Percentiles rank a stretch among this genome's conserved stretches.
Conservation (phyloP, 2,329 filamentous ascomycete species). For the Aspergillus latus region DNA sequence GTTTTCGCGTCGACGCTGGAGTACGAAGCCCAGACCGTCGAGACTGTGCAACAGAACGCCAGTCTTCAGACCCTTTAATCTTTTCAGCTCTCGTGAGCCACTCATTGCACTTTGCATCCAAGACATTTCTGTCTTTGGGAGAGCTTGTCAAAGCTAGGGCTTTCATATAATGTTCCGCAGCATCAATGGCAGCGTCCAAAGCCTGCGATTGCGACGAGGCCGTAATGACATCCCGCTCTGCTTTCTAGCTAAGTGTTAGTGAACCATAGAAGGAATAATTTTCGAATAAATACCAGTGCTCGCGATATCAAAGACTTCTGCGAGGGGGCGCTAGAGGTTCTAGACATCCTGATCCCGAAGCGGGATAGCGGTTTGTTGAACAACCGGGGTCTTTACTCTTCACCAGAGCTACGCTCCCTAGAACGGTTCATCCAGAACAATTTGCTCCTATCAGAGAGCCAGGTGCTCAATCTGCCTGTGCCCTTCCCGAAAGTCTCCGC, state of each 20-base stretch:
- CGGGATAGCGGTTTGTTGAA: slow-evolving; percentile 11
- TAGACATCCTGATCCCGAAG: slow-evolving; percentile 30
- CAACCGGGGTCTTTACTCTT: slow-evolving; percentile 10
- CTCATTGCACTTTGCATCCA: slow-evolving; percentile 67
- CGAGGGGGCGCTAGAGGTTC: slow-evolving; percentile 22
- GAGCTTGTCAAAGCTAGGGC: slow-evolving; percentile 64
- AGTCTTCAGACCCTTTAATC: slow-evolving; percentile 59
- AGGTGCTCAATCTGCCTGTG: neutral
- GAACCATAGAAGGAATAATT: neutral
- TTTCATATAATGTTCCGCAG: slow-evolving; percentile 78
- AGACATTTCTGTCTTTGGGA: slow-evolving; percentile 62
- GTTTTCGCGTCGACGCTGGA: slow-evolving; percentile 57
- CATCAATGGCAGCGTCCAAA: slow-evolving; percentile 71
- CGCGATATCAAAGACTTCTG: slow-evolving; percentile 30
- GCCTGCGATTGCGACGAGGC: slow-evolving; percentile 62
- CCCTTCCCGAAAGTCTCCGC: slow-evolving; percentile 17
- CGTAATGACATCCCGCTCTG: slow-evolving; percentile 53
- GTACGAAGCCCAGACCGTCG: slow-evolving; percentile 40
- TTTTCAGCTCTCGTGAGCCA: slow-evolving; percentile 71
- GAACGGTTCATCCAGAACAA: slow-evolving; percentile 9
- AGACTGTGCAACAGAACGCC: slow-evolving; percentile 26
- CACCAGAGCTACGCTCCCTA: slow-evolving; percentile 8
- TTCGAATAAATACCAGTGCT: slow-evolving; percentile 31
- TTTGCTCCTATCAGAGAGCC: slow-evolving; percentile 14
- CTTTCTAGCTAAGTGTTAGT: slow-evolving; percentile 48